Conservation (phyloP, 2,329 filamentous ascomycete genomes). For the Neoscytalidium dimidiatum region DNA sequence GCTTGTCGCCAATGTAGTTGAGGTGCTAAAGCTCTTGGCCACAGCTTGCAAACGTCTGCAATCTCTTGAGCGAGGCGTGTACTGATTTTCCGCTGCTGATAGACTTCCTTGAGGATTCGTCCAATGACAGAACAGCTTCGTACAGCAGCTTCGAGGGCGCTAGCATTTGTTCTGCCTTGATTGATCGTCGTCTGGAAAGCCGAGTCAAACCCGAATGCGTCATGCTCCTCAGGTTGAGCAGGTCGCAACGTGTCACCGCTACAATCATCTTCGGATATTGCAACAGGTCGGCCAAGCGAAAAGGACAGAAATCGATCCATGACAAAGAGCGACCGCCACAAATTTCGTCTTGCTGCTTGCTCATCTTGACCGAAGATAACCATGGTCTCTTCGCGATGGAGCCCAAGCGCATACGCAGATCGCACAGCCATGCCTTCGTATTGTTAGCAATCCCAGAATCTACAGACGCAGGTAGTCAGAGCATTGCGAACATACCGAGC, state of each 20-base stretch:
- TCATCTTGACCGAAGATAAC: slow-evolving; percentile 53
- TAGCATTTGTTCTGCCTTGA: slow-evolving; percentile 38
- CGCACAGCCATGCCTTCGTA: slow-evolving; percentile 62
- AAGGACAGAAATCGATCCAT: slow-evolving; percentile 65
- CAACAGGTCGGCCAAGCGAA: slow-evolving; percentile 62
- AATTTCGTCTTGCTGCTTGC: slow-evolving; percentile 53
- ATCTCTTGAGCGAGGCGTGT: slow-evolving; percentile 60
- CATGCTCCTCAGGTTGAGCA: slow-evolving; percentile 19
- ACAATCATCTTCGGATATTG: slow-evolving; percentile 65
- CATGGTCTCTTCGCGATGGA: slow-evolving; percentile 63
- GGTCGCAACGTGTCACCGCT: slow-evolving; percentile 50
- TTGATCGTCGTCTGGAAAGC: slow-evolving; percentile 26
- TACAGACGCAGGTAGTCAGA: too few species aligned
- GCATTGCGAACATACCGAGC: slow-evolving; percentile 49
- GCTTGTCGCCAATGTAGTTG: slow-evolving; percentile 55
- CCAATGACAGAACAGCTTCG: slow-evolving; percentile 61
- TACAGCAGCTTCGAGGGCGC: slow-evolving; percentile 58
- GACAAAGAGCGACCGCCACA: slow-evolving; percentile 67
- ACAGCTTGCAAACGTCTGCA: slow-evolving; percentile 54
- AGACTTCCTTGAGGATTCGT: slow-evolving; percentile 60
- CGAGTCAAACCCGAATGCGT: slow-evolving; percentile 32
- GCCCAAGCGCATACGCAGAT: slow-evolving; percentile 62
- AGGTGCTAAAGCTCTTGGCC: slow-evolving; percentile 52
- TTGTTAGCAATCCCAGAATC: background rate
- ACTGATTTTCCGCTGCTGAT: slow-evolving; percentile 61